A percentile compares a stretch with the other conserved stretches of the same genome.
Evolutionary conservation across 2,329 filamentous ascomycete genomes (phyloP).

Genomic region (Pseudogymnoascus sp.): DNA sequence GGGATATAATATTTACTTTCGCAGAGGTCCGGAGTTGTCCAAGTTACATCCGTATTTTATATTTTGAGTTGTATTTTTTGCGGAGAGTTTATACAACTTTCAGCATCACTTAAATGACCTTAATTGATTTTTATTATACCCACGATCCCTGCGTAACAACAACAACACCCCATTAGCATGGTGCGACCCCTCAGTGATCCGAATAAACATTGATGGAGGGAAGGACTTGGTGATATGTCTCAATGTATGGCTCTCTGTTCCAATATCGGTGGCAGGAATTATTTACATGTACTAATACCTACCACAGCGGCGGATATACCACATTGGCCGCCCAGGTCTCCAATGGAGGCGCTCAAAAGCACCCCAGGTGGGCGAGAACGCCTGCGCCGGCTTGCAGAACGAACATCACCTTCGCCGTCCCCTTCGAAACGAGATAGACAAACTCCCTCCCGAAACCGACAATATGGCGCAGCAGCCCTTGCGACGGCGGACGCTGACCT

Average conservation of each 20-base stretch:
- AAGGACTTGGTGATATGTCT: conserved; percentile 19
- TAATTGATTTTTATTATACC: conserved; percentile 7
- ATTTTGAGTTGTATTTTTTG: conserved; percentile 7
- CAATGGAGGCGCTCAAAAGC: conserved; percentile 54
- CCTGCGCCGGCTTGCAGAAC: conserved; percentile 59
- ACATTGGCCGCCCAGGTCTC: conserved; percentile 61
- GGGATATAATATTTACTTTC: neutral
- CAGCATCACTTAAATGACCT: neutral
- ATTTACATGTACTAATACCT: neutral
- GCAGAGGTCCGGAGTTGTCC: neutral
- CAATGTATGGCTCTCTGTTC: conserved; percentile 17
- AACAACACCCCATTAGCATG: conserved; percentile 1
- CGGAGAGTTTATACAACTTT: neutral
- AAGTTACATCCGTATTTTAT: neutral
- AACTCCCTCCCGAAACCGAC: neutral
- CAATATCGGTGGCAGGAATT: neutral
- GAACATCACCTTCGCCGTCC: conserved; percentile 60
- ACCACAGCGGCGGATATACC: conserved; percentile 33
- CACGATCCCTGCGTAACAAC: conserved; percentile 2
- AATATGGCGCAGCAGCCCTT: neutral
- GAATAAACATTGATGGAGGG: conserved; percentile 6
- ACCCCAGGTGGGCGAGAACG: conserved; percentile 74
- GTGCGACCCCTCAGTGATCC: neutral
- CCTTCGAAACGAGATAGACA: conserved; percentile 42
- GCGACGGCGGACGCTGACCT: conserved; percentile 19